A percentile compares a stretch with the other conserved stretches of the same genome.
Evolutionary conservation across 2,329 filamentous ascomycete species (phyloP).

Genomic region (Colletotrichum costaricense): DNA sequence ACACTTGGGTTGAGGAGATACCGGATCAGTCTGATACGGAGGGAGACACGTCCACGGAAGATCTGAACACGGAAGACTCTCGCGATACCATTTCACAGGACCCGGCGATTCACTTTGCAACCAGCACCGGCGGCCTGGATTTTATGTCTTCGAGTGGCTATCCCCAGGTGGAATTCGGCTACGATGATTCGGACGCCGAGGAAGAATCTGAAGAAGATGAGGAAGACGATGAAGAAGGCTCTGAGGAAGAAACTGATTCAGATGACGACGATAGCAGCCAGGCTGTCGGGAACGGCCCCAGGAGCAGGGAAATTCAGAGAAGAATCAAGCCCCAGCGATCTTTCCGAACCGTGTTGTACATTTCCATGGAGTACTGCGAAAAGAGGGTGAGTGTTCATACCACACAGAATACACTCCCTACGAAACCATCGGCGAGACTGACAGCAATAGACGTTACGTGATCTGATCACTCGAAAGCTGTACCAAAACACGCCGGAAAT

Average conservation of each 20-base stretch:
- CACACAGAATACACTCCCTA: background rate
- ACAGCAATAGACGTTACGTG: slow-evolving; percentile 76
- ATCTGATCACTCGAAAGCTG: slow-evolving; percentile 83
- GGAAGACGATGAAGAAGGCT: slow-evolving; percentile 51
- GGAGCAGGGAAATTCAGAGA: slow-evolving; percentile 31
- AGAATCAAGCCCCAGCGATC: slow-evolving; percentile 56
- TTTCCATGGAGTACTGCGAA: slow-evolving; percentile 99
- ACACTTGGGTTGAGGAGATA: slow-evolving; percentile 90
- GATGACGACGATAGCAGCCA: slow-evolving; percentile 45
- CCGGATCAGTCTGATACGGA: slow-evolving; percentile 65
- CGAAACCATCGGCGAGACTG: slow-evolving; percentile 15
- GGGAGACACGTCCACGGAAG: slow-evolving; percentile 65
- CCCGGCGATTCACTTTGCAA: slow-evolving; percentile 68
- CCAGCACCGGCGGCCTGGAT: slow-evolving; percentile 85
- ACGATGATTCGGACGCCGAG: slow-evolving; percentile 60
- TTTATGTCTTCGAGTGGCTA: slow-evolving; percentile 91
- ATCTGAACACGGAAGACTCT: slow-evolving; percentile 47
- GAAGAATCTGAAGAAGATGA: slow-evolving; percentile 49
- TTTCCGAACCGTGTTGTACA: slow-evolving; percentile 84
- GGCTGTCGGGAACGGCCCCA: slow-evolving; percentile 36
- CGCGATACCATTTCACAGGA: slow-evolving; percentile 55
- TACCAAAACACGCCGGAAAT: slow-evolving; percentile 80
- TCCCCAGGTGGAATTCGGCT: slow-evolving; percentile 82
- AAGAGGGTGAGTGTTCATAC: slow-evolving; percentile 69
- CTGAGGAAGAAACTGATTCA: slow-evolving; percentile 56